These are phyloP conservation scores for Exserohilum turcica DNA, from an alignment of 2,329 filamentous ascomycete genomes.

Conservation along the genomic window DNA sequence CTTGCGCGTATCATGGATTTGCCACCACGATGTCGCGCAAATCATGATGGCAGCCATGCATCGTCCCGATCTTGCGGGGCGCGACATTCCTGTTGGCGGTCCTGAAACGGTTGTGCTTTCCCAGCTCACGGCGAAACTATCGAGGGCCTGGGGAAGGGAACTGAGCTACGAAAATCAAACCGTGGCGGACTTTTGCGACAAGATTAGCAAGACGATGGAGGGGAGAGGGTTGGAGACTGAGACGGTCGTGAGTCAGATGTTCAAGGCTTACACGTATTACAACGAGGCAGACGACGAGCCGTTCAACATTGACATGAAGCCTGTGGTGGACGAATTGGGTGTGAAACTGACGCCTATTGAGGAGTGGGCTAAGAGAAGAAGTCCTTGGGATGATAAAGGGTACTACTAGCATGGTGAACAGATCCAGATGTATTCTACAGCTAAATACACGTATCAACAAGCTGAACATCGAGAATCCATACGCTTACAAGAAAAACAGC, in stretches of 20 bases:
- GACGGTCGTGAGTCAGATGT: conserved; percentile 47
- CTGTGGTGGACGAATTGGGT: conserved; percentile 41
- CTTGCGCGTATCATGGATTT: conserved; percentile 49
- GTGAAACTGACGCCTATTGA: conserved; percentile 43
- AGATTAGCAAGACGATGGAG: conserved; percentile 42
- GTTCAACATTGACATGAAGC: conserved; percentile 48
- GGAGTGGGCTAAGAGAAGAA: conserved; percentile 43
- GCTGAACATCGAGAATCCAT: too few relatives aligned
- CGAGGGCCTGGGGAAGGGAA: conserved; percentile 40
- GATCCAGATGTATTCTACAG: too few relatives aligned
- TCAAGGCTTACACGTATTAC: conserved; percentile 50
- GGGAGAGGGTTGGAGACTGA: conserved; percentile 46
- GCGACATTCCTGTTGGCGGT: conserved; percentile 45
- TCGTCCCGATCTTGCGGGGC: conserved; percentile 42
- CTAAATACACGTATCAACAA: too few relatives aligned
- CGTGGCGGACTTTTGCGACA: conserved; percentile 34
- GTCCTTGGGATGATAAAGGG: conserved; percentile 25
- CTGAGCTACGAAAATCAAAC: conserved; percentile 43
- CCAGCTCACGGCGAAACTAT: conserved; percentile 43
- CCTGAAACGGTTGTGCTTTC: conserved; percentile 44
- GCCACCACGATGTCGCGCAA: conserved; percentile 48
- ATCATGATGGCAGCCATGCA: conserved; percentile 47
- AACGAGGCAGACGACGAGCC: conserved; percentile 48
- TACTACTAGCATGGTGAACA: conserved; percentile 5
- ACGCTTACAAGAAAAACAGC: too few relatives aligned